A percentile compares a stretch with the other conserved stretches of the same genome.
These are phyloP conservation scores for Mytilinidion resinicola DNA, from an alignment of 495 filamentous ascomycete genomes.

Conservation along the genomic window DNA sequence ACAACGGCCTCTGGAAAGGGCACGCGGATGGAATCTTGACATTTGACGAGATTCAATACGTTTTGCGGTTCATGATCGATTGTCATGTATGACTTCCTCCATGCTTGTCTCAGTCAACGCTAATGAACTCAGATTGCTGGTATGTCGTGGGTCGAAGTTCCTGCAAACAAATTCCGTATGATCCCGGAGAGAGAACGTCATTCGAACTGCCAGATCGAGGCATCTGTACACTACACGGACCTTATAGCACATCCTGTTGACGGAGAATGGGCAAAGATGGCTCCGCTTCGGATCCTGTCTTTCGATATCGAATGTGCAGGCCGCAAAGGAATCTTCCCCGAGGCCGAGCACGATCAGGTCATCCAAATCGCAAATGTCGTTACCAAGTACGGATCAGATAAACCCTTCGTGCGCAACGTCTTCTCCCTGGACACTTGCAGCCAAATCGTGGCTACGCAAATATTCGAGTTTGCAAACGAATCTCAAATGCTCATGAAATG, in stretches of 20 bases:
- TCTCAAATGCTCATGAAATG: slow-evolving; percentile 81
- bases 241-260: slow-evolving; percentile 82
- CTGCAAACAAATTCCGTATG: slow-evolving; percentile 64
- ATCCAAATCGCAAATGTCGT: slow-evolving; percentile 99
- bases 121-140: slow-evolving; percentile 58
- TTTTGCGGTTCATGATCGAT: slow-evolving; percentile 97
- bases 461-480: slow-evolving; percentile 75
- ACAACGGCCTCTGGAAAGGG: slow-evolving; percentile 79
- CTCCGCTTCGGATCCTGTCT: slow-evolving; percentile 82
- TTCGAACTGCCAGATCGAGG: slow-evolving; percentile 95
- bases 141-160: slow-evolving; percentile 96
- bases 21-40: slow-evolving; percentile 66
- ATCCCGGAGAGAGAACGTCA: slow-evolving; percentile 54
- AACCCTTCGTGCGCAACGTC: slow-evolving; percentile 93
- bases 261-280: slow-evolving; percentile 98
- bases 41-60: slow-evolving; percentile 91
- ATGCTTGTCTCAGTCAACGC: slow-evolving; percentile 11
- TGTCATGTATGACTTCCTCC: slow-evolving; percentile 51
- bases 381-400: slow-evolving; percentile 88
- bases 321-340: slow-evolving; percentile 94
- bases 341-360: slow-evolving; percentile 83
- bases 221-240: slow-evolving; percentile 69
- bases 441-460: slow-evolving; percentile 88
- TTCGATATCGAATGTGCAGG: slow-evolving; percentile 99
- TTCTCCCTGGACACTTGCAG: slow-evolving; percentile 90